Percentiles rank a stretch among this genome's conserved stretches.
Conservation (phyloP, 2,329 filamentous ascomycete genomes). For the Onygenales sp. region DNA sequence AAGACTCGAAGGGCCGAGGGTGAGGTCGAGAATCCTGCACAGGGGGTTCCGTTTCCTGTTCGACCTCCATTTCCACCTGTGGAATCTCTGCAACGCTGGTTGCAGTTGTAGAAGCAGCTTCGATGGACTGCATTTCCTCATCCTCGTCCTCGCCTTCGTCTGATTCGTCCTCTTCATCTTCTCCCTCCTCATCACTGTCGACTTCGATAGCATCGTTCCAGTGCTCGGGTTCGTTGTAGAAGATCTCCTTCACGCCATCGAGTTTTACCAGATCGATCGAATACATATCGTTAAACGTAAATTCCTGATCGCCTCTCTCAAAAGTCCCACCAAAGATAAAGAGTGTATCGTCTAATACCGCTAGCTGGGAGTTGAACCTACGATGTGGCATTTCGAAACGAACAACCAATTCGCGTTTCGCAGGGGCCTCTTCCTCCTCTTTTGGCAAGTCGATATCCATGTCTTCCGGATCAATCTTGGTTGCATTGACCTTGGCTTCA, state of each 20-base stretch:
- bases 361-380: constrained; percentile 82
- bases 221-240: constrained; percentile 73
- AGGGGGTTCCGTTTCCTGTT: constrained; percentile 30
- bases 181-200: constrained; percentile 49
- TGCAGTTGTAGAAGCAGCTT: constrained; percentile 25
- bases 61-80: constrained; percentile 23
- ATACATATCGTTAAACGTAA: constrained; percentile 91
- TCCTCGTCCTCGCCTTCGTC: constrained; percentile 34
- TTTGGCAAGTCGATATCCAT: constrained; percentile 34
- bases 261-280: constrained; percentile 89
- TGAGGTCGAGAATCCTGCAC: constrained; percentile 70
- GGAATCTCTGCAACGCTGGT: constrained; percentile 27
- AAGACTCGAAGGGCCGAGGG: constrained; percentile 71
- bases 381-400: constrained; percentile 78
- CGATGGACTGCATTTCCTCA: constrained; percentile 33
- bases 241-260: constrained; percentile 87
- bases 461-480: constrained; percentile 36
- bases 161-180: constrained; percentile 34
- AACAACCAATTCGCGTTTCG: constrained; percentile 49
- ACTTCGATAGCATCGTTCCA: constrained; percentile 60
- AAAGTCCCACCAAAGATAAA: constrained; percentile 95
- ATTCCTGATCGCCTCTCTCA: constrained; percentile 90
- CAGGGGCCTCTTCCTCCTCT: constrained; percentile 46
- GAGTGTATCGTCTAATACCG: constrained; percentile 83
- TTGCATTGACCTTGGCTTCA: constrained; percentile 58